phyloP scores from a whole-genome alignment of 352 stramenopile genomes.

The Ophiocytium majus region DNA sequence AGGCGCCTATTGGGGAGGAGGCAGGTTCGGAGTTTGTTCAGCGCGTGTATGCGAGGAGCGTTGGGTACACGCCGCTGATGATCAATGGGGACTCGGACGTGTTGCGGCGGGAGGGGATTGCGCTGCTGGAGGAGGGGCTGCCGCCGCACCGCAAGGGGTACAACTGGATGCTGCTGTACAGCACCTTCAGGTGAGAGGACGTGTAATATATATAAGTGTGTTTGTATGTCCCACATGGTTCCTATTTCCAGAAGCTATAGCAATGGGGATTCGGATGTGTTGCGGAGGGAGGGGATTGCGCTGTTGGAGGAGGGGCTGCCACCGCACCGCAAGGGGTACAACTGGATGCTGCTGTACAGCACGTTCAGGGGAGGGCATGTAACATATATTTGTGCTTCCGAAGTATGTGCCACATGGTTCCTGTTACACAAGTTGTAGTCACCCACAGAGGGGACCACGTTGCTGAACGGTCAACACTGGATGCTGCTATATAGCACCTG shows the following conservation, averaged over 20 bases:
- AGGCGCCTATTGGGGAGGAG: neutral
- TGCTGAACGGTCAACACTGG: no score
- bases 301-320: conserved; percentile 38
- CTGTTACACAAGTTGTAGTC: no score
- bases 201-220: no score
- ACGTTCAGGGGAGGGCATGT: conserved; percentile 45
- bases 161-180: conserved; percentile 53
- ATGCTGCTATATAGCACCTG: no score
- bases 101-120: conserved; percentile 27
- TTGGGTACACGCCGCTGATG: conserved; percentile 22
- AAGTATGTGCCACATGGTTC: no score
- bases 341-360: conserved; percentile 51
- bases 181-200: conserved; percentile 43
- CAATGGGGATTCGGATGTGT: conserved; percentile 31
- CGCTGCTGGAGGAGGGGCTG: conserved; percentile 36
- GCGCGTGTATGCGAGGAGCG: neutral
- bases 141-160: conserved; percentile 46
- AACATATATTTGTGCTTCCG: no score
- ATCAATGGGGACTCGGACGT: conserved; percentile 40
- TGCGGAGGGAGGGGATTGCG: conserved; percentile 26
- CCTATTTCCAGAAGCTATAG: no score
- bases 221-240: no score
- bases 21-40: neutral
- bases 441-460: no score
- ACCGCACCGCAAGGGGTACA: conserved; percentile 43